A percentile compares a stretch with the other conserved stretches of the same genome.
These are phyloP conservation scores for Stellera chamaejasme DNA, from an alignment of 345 rosid genomes.

Conservation along the genomic window DNA sequence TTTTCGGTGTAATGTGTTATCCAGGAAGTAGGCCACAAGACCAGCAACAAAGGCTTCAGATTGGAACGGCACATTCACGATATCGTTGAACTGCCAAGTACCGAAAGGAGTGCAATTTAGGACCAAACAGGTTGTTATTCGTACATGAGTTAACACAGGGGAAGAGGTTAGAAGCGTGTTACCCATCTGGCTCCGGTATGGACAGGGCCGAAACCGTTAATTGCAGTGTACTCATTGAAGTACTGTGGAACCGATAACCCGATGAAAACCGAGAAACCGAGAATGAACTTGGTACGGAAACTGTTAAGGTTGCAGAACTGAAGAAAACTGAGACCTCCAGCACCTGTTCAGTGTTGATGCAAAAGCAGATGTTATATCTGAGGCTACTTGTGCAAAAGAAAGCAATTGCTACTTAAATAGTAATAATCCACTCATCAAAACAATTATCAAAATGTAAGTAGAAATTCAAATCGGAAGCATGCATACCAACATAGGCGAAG, in stretches of 20 bases:
- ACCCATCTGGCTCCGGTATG: slow-evolving; percentile 86
- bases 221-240: slow-evolving; percentile 84
- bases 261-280: slow-evolving; percentile 85
- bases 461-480: background rate
- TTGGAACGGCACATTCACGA: slow-evolving; percentile 78
- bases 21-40: slow-evolving; percentile 64
- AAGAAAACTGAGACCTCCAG: slow-evolving; percentile 84
- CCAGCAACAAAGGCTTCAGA: slow-evolving; percentile 93
- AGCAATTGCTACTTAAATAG: background rate
- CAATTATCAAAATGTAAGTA: no score
- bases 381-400: background rate
- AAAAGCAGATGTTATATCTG: background rate
- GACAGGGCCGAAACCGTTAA: slow-evolving; percentile 82
- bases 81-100: slow-evolving; percentile 79
- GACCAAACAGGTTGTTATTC: background rate
- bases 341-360: slow-evolving; percentile 34
- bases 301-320: slow-evolving; percentile 91
- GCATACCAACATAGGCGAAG: slow-evolving; percentile 86
- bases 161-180: slow-evolving; percentile 7
- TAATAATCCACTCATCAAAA: no score
- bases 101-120: slow-evolving; percentile 2
- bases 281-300: slow-evolving; percentile 66
- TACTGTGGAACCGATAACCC: slow-evolving; percentile 90
- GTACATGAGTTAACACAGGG: background rate
- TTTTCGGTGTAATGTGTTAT: slow-evolving; percentile 56